Base-by-base conservation (phyloP, 306 rosid species). In the Prunus fruticosa region DNA sequence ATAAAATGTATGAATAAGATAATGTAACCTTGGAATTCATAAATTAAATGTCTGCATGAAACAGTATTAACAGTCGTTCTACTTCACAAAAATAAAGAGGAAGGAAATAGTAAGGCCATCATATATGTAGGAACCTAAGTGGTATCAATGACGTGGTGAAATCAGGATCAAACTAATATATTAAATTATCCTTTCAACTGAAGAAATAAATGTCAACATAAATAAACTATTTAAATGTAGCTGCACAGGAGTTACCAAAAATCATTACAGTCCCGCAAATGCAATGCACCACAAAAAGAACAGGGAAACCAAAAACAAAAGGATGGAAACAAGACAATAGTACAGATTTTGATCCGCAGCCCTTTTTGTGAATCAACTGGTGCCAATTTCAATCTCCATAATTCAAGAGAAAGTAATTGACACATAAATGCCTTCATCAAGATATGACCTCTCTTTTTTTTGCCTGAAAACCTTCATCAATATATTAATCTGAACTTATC, bases 1-100 rank as follows among this genome's bases (percentile, higher is more conserved):
- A 79, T 9, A 30, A 71, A n/a, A 27, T 43, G 63, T 28, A 69
- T 23, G 30, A 45, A 15, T 74, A 63, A 63, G 79, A 60, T 62
- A 80, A 3, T 28, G 47, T 4, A 72, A 49, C 46, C 11, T n/a
- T 49, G 47, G 50, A 3, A 43, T 38, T 22, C 23, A 57, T 18
- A 66, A 49, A 38, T 27, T 34, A 15, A 49, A n/a, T 4, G 58
- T 25, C 46, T 7, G 11, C 45, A 22, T 51, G 18, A 64, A 78
- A 47, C 34, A 13, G 14, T 25, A 11, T 45, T 8, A 47, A 34
- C 7, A 22, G 14, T 67, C 5, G 34, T 41, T 41, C 23, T 8
- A 73, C 30, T 50, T 53, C 6, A 4, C 27, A 63, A 28, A 46
- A 13, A 53, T 28, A 27, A 27, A 58, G 45, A 16, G 52, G n/a